Conservation (phyloP, 2,329 filamentous ascomycete genomes). For the Penicillium sp. region DNA sequence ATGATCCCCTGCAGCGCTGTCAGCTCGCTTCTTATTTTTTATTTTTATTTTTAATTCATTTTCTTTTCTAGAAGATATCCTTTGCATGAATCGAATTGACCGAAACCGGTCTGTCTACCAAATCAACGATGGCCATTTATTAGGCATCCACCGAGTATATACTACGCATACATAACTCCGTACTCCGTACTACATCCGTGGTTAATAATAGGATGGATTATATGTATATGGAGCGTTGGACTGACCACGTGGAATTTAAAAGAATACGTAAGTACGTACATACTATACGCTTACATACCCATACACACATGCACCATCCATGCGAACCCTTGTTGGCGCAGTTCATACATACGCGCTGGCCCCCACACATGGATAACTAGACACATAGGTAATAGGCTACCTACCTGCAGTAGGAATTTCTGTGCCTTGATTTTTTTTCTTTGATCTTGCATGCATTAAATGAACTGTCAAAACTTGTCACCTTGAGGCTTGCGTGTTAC, state of each 20-base stretch:
- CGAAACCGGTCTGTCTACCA: not conserved
- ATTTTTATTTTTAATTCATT: not conserved
- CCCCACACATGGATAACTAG: not conserved
- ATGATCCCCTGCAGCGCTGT: not conserved
- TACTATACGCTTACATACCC: not conserved
- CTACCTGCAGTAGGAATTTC: not conserved
- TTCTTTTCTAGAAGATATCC: not conserved
- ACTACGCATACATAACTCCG: not conserved
- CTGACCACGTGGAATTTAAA: not conserved
- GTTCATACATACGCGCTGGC: not conserved
- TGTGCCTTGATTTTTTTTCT: not conserved
- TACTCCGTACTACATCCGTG: not conserved
- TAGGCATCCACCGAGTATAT: not conserved
- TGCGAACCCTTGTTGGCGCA: not conserved
- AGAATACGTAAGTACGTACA: not conserved
- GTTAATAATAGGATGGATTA: not conserved
- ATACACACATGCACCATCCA: not conserved
- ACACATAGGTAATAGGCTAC: too few species aligned
- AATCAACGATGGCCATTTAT: not conserved
- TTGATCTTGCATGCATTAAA: not conserved
- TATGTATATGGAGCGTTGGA: too few species aligned
- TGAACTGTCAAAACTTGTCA: not conserved
- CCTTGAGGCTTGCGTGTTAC: not conserved
- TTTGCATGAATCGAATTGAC: not conserved
- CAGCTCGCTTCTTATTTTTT: not conserved